A percentile compares a stretch with the other conserved stretches of the same genome.
Conservation (phyloP, 1,284 basidiomycete species). For the Schizopora paradoxa region DNA sequence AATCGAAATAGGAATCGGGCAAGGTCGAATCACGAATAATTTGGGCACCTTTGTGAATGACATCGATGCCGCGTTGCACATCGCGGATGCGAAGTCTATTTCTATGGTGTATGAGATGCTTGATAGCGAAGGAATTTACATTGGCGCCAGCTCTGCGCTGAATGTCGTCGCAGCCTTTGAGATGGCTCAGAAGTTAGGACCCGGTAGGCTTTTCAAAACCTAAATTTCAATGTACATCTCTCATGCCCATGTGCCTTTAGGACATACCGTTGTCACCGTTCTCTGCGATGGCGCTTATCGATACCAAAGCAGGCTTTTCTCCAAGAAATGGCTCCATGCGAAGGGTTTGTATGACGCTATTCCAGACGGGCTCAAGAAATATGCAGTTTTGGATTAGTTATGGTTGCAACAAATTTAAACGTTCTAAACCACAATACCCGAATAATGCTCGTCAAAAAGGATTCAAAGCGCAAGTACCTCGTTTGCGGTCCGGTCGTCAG, state of each 20-base stretch:
- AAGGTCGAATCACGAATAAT: constrained; percentile 96
- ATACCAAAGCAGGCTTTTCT: constrained; percentile 95
- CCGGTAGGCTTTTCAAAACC: constrained; percentile 42
- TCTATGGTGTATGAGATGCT: constrained; percentile 91
- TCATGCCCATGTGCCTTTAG: constrained; percentile 33
- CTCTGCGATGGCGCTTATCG: constrained; percentile 94
- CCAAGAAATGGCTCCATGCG: constrained; percentile 86
- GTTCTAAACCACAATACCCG: too few species aligned
- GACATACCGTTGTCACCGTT: constrained; percentile 85
- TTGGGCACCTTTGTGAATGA: constrained; percentile 79
- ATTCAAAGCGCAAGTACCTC: too few species aligned
- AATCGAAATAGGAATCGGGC: constrained; percentile 75
- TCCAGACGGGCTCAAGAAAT: constrained; percentile 83
- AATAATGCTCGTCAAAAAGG: too few species aligned
- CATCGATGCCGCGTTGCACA: constrained; percentile 78
- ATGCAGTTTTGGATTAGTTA: constrained; percentile 75
- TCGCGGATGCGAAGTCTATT: constrained; percentile 89
- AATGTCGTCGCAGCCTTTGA: constrained; percentile 94
- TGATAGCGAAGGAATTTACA: constrained; percentile 90
- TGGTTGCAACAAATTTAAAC: too few species aligned
- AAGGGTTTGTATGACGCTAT: constrained; percentile 82
- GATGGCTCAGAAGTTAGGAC: constrained; percentile 81
- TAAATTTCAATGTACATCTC: constrained; percentile 4
- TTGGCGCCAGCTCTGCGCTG: constrained; percentile 93
- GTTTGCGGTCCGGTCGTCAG: too few species aligned